Evolutionary conservation across 2,329 filamentous ascomycete species (phyloP).

Genomic region (Trichoderma cornu-damae): DNA sequence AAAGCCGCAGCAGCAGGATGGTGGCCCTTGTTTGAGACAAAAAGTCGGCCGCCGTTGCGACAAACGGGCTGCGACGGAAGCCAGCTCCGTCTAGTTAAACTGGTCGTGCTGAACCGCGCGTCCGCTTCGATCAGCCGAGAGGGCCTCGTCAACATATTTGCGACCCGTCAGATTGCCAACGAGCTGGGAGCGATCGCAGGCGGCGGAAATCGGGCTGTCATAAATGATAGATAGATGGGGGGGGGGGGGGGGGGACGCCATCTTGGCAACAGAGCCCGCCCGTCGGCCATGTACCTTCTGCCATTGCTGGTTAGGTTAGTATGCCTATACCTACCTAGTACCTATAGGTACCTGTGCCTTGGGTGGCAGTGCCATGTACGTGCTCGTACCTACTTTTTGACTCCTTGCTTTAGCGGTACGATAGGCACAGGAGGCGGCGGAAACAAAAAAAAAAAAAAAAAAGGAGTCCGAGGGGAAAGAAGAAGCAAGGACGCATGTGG

Average conservation of each 20-base stretch:
- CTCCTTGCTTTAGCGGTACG: too few relatives aligned
- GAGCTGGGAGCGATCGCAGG: conserved; percentile 15
- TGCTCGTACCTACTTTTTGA: too few relatives aligned
- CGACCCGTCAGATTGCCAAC: conserved; percentile 9
- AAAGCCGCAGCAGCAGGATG: background rate
- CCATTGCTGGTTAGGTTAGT: too few relatives aligned
- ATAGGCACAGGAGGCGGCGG: background rate
- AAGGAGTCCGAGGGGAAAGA: background rate
- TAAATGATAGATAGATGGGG: conserved; percentile 2
- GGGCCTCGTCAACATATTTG: conserved; percentile 1
- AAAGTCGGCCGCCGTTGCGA: background rate
- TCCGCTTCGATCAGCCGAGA: conserved; percentile 6
- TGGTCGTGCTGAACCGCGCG: background rate
- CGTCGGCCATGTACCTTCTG: too few relatives aligned
- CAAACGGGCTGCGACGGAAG: background rate
- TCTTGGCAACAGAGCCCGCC: too few relatives aligned
- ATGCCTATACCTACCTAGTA: too few relatives aligned
- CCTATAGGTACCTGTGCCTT: too few relatives aligned
- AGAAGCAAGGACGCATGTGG: background rate
- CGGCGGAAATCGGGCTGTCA: conserved; percentile 6
- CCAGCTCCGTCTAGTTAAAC: background rate
- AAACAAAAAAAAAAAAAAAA: background rate
- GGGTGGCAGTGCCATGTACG: background rate
- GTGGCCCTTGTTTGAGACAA: background rate
- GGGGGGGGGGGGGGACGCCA: too few relatives aligned